phyloP scores from a whole-genome alignment of 108 stramenopile genomes.

The Skeletonema marinoi region DNA sequence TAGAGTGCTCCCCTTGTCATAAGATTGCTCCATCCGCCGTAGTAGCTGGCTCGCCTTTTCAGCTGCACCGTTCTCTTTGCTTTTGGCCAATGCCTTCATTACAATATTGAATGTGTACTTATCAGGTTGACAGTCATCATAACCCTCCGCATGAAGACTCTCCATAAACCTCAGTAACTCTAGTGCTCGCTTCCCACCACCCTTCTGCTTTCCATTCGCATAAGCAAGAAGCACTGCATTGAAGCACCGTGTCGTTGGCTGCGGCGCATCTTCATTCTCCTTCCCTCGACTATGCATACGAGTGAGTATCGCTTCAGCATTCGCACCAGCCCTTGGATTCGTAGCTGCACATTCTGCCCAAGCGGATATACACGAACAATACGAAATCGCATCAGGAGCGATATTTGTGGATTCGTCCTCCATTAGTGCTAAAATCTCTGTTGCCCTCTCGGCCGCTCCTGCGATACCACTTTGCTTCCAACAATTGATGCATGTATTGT shows the following conservation, averaged over 20 bases:
- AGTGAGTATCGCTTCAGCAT: constrained; percentile 39
- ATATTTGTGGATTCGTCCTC: constrained; percentile 29
- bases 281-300: constrained; percentile 36
- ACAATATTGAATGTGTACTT: constrained; percentile 37
- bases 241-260: constrained; percentile 40
- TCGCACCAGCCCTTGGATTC: constrained; percentile 13
- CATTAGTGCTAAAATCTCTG: constrained; percentile 36
- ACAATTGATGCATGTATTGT: constrained; percentile 60
- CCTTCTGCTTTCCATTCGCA: constrained; percentile 33
- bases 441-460: constrained; percentile 45
- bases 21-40: constrained; percentile 31
- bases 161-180: constrained; percentile 38
- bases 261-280: constrained; percentile 3
- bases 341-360: constrained; percentile 30
- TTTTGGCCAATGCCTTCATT: constrained; percentile 41
- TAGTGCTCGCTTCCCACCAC: constrained; percentile 37
- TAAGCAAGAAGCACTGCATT: constrained; percentile 43
- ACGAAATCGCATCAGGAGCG: constrained; percentile 32
- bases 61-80: constrained; percentile 37
- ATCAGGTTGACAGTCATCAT: constrained; percentile 21
- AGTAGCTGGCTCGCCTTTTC: constrained; percentile 25
- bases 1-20: constrained; percentile 11
- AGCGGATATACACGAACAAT: constrained; percentile 36
- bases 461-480: constrained; percentile 68
- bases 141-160: constrained; percentile 35